A percentile compares a stretch with the other conserved stretches of the same genome.
phyloP scores from a whole-genome alignment of 2,329 filamentous ascomycete genomes.

The Paracorniculantispora psalliotae region DNA sequence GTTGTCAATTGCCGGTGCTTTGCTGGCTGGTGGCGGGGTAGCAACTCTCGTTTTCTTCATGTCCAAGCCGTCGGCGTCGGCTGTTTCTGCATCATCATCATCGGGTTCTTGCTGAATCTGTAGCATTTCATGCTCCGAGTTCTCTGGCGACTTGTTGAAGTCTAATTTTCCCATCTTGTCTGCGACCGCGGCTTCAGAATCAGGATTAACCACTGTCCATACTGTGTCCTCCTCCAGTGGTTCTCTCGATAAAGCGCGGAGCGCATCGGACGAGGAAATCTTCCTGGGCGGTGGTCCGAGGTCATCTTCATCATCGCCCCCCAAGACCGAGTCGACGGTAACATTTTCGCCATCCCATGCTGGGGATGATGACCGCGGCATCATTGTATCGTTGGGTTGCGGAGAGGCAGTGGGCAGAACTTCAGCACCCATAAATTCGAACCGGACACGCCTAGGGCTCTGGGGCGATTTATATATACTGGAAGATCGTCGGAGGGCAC shows the following conservation, averaged over 20 bases:
- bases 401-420: conserved; percentile 57
- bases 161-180: conserved; percentile 12
- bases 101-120: conserved; percentile 15
- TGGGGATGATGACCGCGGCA: conserved; percentile 23
- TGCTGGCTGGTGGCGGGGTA: conserved; percentile 22
- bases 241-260: conserved; percentile 46
- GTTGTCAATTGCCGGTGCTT: conserved; percentile 17
- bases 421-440: conserved; percentile 55
- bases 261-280: conserved; percentile 50
- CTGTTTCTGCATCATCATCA: conserved; percentile 21
- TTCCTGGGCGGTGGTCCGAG: conserved; percentile 42
- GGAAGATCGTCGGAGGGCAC: conserved; percentile 53
- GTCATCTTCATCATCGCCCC: conserved; percentile 33
- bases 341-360: conserved; percentile 23
- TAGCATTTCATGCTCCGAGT: not conserved
- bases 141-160: conserved; percentile 15
- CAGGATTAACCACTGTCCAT: conserved; percentile 45
- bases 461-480: conserved; percentile 44
- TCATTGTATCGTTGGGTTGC: conserved; percentile 31
- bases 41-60: conserved; percentile 25
- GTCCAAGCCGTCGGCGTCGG: conserved; percentile 23
- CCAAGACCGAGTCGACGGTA: conserved; percentile 28
- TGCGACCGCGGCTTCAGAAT: conserved; percentile 23
- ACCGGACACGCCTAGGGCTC: conserved; percentile 59
- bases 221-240: conserved; percentile 46